phyloP scores from a whole-genome alignment of 2,329 filamentous ascomycete species.

The Atkinsonella texensis region DNA sequence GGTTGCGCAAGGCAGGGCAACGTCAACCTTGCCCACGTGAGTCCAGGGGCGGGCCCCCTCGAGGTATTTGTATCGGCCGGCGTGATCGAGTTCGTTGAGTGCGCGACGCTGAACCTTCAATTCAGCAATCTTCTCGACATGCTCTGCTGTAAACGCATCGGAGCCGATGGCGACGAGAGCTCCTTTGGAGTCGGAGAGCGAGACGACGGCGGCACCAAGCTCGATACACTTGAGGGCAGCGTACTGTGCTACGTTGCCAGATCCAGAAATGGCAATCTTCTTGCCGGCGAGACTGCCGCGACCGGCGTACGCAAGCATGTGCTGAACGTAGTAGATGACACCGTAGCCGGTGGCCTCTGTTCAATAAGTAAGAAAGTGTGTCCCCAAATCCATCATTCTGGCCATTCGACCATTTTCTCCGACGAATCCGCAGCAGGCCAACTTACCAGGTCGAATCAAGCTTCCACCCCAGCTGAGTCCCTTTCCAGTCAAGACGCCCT shows the following conservation, averaged over 20 bases:
- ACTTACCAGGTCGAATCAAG: conserved; percentile 65
- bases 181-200: conserved; percentile 87
- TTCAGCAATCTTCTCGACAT: conserved; percentile 65
- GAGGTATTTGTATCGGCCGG: conserved; percentile 70
- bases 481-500: conserved; percentile 95
- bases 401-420: background rate
- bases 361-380: background rate
- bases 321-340: conserved; percentile 88
- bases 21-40: conserved; percentile 79
- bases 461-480: conserved; percentile 84
- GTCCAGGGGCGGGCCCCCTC: conserved; percentile 82
- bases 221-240: conserved; percentile 93
- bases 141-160: conserved; percentile 59
- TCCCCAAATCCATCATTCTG: background rate
- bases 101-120: conserved; percentile 83
- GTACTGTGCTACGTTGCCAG: conserved; percentile 96
- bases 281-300: conserved; percentile 81
- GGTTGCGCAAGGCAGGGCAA: conserved; percentile 85
- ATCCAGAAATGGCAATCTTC: conserved; percentile 89
- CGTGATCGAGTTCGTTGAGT: conserved; percentile 57
- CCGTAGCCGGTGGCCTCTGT: conserved; percentile 90
- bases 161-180: conserved; percentile 62
- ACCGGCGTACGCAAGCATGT: conserved; percentile 90
- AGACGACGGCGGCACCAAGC: conserved; percentile 85
- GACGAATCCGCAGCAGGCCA: background rate